Base-by-base conservation (phyloP, 768 basidiomycete species). In the Brasilioporus rufonigricans region DNA sequence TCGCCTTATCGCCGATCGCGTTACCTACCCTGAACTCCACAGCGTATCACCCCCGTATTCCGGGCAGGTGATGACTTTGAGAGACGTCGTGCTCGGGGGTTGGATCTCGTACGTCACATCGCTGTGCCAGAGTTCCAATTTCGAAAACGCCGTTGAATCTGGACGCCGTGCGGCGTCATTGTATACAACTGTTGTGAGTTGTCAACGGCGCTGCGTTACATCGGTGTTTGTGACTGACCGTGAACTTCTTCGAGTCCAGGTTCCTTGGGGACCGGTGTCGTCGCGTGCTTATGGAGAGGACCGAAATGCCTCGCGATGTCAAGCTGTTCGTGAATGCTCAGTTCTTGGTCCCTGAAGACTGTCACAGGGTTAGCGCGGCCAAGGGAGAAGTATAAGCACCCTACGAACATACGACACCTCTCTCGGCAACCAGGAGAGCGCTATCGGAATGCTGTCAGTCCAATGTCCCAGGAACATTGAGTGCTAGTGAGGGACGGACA, bases 41-140 rank as follows among this genome's bases (percentile, higher is more conserved):
- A 90, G 76, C 1, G 89, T 92, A 62, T 93, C 90, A 21, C 89
- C 89, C 19, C 90, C 90, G 35, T 77, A 74, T 55, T 84, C 83
- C 0, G 88, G 90, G 4, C 80, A 77, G 18, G 85, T 83, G 66
- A 90, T 76, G 44, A 92, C 68, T 63, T 89, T 86, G 33, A 94
- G 76, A 10, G 89, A 90, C 13, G 91, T 92, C 31, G 83, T 77
- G 61, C 86, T 80, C 1, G 91, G 91, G n/a, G 88, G 89, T 62
- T 90, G 89, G 14, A 87, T 63, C 69, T 94, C 91, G 71, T 91
- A 93, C 5, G 87, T 56, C 54, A 88, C 89, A 68, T 93, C 92
- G 3, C 85, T 83, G 71, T 92, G 90, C 85, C 87, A 91, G 19
- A 93, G 77, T 60, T 91, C 91, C 14, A 84, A 60, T 65, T 87